Evolutionary conservation across 208 protist genomes (phyloP).

Genomic region (Strigomonas culicis): DNA sequence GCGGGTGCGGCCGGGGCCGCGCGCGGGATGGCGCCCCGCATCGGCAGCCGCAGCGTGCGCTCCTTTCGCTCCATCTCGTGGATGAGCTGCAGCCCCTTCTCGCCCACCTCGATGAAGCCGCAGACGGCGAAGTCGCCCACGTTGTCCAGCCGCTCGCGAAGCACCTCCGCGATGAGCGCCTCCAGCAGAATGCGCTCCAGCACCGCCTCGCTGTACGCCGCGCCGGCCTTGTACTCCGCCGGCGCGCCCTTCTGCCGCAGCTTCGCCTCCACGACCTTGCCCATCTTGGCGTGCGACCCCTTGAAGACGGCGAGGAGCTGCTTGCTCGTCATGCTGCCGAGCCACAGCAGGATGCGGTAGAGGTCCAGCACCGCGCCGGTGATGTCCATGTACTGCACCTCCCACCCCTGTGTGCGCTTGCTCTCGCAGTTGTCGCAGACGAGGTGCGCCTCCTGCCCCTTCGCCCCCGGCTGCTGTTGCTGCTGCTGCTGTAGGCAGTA

Average conservation of each 20-base stretch:
- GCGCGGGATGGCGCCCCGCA: not conserved
- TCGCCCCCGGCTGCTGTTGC: conserved; percentile 8
- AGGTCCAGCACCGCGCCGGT: conserved; percentile 56
- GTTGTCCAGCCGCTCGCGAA: conserved; percentile 69
- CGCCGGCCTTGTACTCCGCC: conserved; percentile 75
- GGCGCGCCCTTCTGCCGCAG: conserved; percentile 76
- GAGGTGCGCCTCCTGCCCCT: conserved; percentile 17
- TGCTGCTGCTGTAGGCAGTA: conserved; percentile 47
- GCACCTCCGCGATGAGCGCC: conserved; percentile 50
- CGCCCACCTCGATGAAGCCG: not conserved
- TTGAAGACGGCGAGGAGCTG: conserved; percentile 81
- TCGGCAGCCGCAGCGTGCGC: not conserved
- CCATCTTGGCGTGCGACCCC: conserved; percentile 57
- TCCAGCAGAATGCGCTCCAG: conserved; percentile 75
- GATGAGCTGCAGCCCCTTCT: not conserved
- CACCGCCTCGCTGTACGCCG: conserved; percentile 35
- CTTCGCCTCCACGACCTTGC: conserved; percentile 63
- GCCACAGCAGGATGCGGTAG: conserved; percentile 49
- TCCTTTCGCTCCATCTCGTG: not conserved
- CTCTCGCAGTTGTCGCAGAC: conserved; percentile 86
- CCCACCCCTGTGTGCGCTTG: conserved; percentile 56
- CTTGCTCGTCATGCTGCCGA: conserved; percentile 76
- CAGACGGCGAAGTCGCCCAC: conserved; percentile 5
- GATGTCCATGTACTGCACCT: conserved; percentile 32
- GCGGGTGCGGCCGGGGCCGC: not conserved